Base-by-base conservation (phyloP, 169 alveolate species). In the Fabrea salina region DNA sequence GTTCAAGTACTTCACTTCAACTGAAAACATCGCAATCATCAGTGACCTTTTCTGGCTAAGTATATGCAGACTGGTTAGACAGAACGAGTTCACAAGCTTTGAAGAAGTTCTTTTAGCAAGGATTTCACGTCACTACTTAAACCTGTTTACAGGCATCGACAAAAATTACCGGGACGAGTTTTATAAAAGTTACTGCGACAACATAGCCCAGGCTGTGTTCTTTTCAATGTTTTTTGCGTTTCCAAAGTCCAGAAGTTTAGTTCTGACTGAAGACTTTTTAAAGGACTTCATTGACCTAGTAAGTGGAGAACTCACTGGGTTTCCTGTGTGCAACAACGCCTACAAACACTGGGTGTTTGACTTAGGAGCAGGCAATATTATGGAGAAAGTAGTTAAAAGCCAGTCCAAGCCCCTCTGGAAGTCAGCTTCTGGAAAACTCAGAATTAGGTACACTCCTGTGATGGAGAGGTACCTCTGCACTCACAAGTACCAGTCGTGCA, bases 121-220 rank as follows among this genome's bases (percentile, higher is more conserved):
- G 67, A 76, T 85, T 11, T 82, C 91, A 13, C 64, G 80, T 5
- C 80, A 85, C 40, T 85, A 85, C 47, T 82, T 85, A 0, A 37
- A 70, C 30, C 68, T 70, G 5, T 44, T 25, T 50, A 3, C 49
- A 22, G 3, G 8, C 3, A 50, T 49, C 0, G 40, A 70, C 3
- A 4, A 4, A 0, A 5, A 70, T 3, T 39, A 44, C 19, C 75
- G 56, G 50, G 88, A 78, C 19, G 58, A 39, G 2, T 84, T 84
- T 68, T 80, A 75, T 41, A 59, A 77, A 41, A 30, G 22, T 27
- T 81, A 70, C 75, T 85, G 74, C 53, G 87, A 85, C 72, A 54
- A 43, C 8, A 57, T 86, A 5, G 91, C 91, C 3, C 72, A 86
- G 74, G 77, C 89, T 51, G 83, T 86, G 7, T 86, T 81, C 68